phyloP scores from a whole-genome alignment of 2,329 filamentous ascomycete genomes.

The Pestalotiopsis sp. region DNA sequence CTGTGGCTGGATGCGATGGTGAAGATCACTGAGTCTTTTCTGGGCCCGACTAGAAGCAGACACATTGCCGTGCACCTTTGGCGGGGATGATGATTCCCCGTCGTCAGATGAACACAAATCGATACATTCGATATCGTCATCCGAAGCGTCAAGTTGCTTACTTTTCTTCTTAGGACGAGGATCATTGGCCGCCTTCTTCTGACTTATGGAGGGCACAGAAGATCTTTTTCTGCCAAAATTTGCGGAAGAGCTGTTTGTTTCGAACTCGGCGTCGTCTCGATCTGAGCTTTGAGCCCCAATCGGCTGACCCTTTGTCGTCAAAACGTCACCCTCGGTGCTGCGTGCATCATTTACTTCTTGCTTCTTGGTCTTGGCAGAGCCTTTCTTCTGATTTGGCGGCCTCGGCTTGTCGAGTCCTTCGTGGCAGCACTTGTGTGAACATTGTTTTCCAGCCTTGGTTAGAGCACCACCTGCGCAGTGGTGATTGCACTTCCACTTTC shows the following conservation, averaged over 20 bases:
- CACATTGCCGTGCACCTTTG: neutral
- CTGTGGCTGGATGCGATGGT: slow-evolving; percentile 18
- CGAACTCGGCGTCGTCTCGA: neutral
- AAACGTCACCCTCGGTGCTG: neutral
- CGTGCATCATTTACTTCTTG: slow-evolving; percentile 14
- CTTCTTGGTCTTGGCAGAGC: slow-evolving; percentile 26
- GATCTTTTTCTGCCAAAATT: neutral
- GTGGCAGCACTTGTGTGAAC: slow-evolving; percentile 74
- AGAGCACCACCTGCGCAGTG: slow-evolving; percentile 50
- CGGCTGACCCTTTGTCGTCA: neutral
- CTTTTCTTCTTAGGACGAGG: neutral
- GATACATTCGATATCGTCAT: slow-evolving; percentile 22
- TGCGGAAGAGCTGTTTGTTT: neutral
- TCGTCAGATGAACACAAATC: slow-evolving; percentile 24
- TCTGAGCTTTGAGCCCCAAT: neutral
- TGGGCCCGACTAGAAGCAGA: slow-evolving; percentile 3
- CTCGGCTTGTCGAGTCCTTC: slow-evolving; percentile 69
- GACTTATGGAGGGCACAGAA: neutral
- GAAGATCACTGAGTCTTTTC: slow-evolving; percentile 14
- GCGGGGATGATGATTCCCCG: slow-evolving; percentile 14
- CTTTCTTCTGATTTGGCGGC: slow-evolving; percentile 40
- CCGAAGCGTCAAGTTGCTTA: neutral
- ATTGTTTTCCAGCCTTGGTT: slow-evolving; percentile 46
- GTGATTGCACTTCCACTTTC: slow-evolving; percentile 77
- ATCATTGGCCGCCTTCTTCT: neutral